These are phyloP conservation scores for Pulveroboletus sp. DNA, from an alignment of 768 basidiomycete genomes.

Conservation along the genomic window DNA sequence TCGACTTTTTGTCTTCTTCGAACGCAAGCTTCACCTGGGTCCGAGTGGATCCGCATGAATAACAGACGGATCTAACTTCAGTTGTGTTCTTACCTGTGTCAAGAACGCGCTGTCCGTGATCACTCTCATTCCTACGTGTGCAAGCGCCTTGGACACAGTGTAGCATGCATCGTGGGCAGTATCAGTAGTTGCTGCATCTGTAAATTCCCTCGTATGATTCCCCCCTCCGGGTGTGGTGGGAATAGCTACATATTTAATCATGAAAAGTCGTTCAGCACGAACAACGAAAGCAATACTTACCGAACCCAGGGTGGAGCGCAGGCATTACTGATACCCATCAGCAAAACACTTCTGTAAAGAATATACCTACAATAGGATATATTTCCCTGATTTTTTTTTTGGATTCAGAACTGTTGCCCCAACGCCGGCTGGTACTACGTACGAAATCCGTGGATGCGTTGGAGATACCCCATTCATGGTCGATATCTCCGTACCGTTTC, in stretches of 20 bases:
- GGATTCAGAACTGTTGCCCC: neutral
- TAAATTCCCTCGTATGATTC: conserved; percentile 70
- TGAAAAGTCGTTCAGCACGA: neutral
- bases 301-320: conserved; percentile 65
- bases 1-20: conserved; percentile 38
- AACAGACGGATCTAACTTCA: neutral
- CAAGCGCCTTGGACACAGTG: conserved; percentile 65
- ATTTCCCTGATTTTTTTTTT: no score
- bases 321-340: conserved; percentile 44
- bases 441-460: conserved; percentile 83
- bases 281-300: neutral
- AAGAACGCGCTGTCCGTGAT: conserved; percentile 63
- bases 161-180: conserved; percentile 64
- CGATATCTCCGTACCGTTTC: conserved; percentile 56
- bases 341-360: neutral
- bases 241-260: conserved; percentile 45
- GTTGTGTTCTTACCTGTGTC: conserved; percentile 39
- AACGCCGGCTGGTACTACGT: conserved; percentile 27
- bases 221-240: conserved; percentile 68
- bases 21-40: conserved; percentile 47
- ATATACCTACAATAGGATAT: conserved; percentile 57
- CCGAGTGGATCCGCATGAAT: neutral
- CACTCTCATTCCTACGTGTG: conserved; percentile 62
- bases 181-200: conserved; percentile 51
- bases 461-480: conserved; percentile 62